These are phyloP conservation scores for Neurospora sp. DNA, from an alignment of 2,329 filamentous ascomycete genomes.

Conservation along the genomic window DNA sequence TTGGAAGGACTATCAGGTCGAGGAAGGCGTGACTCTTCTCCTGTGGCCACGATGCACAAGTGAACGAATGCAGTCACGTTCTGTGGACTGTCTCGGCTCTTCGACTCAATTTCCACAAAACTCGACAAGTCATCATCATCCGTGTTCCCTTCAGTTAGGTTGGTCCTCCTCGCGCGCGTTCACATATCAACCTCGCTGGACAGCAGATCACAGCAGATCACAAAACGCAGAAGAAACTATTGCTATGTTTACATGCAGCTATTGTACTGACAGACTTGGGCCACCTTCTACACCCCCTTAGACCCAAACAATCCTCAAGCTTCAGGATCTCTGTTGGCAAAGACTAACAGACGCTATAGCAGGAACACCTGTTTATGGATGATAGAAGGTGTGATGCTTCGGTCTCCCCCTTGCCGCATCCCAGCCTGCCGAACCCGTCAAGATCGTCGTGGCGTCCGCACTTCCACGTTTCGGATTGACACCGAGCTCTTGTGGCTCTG, in stretches of 20 bases:
- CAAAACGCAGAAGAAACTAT: neutral
- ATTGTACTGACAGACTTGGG: neutral
- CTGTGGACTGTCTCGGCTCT: neutral
- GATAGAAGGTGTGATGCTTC: constrained; percentile 17
- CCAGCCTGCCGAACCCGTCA: constrained; percentile 2
- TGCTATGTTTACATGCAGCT: neutral
- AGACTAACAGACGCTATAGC: neutral
- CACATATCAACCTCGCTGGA: neutral
- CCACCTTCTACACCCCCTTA: neutral
- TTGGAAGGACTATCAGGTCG: neutral
- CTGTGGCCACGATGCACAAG: neutral
- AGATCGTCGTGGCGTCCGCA: neutral
- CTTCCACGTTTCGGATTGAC: constrained; percentile 2
- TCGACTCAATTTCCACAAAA: neutral
- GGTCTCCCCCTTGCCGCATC: constrained; percentile 10
- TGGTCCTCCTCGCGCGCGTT: neutral
- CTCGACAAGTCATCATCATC: neutral
- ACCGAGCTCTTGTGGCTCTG: constrained; percentile 9
- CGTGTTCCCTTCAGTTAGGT: neutral
- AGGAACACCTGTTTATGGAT: constrained; percentile 6
- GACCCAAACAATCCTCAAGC: rapidly evolving
- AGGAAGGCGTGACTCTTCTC: neutral
- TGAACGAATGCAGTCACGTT: neutral
- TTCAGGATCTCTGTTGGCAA: neutral
- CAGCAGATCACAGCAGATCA: neutral